These are phyloP conservation scores for Pelargonium citronellum DNA, from an alignment of 441 rosid genomes.

Conservation along the genomic window DNA sequence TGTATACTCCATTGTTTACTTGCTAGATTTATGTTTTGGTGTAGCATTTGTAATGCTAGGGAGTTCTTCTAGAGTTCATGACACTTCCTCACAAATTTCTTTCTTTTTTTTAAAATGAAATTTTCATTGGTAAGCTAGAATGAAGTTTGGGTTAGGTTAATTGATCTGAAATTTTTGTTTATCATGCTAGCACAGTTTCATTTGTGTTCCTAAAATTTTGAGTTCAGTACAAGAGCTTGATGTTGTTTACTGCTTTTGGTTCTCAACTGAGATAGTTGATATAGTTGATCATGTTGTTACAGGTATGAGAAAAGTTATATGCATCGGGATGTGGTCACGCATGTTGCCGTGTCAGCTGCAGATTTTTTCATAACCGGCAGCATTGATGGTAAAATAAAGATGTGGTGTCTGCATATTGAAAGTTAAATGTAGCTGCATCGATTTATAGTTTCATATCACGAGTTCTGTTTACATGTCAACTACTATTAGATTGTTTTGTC, in stretches of 20 bases:
- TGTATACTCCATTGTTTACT: neutral
- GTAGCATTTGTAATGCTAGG: neutral
- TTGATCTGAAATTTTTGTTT: too few species aligned
- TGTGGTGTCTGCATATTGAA: neutral
- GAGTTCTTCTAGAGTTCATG: neutral
- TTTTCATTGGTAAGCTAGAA: neutral
- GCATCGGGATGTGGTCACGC: conserved; percentile 90
- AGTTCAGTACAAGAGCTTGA: neutral
- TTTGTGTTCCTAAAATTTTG: neutral
- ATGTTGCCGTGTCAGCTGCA: conserved; percentile 87
- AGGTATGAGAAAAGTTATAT: conserved; percentile 97
- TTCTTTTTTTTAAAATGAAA: neutral
- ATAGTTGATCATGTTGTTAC: conserved; percentile 10
- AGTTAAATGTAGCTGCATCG: neutral
- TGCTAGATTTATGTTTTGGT: neutral
- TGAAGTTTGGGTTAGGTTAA: too few species aligned
- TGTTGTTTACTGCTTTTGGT: neutral
- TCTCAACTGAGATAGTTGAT: neutral
- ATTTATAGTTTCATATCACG: neutral
- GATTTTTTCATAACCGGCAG: conserved; percentile 94
- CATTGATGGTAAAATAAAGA: conserved; percentile 52
- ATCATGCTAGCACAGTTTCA: too few species aligned
- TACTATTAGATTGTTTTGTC: neutral
- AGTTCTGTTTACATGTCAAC: neutral
- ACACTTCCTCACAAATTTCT: neutral